phyloP scores from a whole-genome alignment of 2,329 filamentous ascomycete genomes.

The Neonectria coccinea region DNA sequence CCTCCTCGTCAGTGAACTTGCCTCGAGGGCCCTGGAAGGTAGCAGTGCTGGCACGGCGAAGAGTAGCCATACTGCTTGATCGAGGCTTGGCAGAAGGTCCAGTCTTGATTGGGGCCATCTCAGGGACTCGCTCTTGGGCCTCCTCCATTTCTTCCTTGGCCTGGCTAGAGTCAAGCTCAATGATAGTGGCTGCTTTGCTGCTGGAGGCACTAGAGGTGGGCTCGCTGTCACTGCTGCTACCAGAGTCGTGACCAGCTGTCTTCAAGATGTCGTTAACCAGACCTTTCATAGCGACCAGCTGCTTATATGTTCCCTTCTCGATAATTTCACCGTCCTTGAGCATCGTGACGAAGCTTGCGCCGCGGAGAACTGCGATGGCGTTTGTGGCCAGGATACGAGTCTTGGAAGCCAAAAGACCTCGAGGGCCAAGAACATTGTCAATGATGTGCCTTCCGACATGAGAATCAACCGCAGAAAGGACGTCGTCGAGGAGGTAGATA shows the following conservation, averaged over 20 bases:
- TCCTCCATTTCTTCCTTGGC: constrained; percentile 79
- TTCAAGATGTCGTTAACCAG: constrained; percentile 87
- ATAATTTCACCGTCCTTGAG: constrained; percentile 84
- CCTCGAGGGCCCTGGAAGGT: constrained; percentile 89
- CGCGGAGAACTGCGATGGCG: constrained; percentile 88
- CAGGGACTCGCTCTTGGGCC: constrained; percentile 80
- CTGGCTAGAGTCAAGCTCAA: constrained; percentile 62
- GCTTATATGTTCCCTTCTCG: constrained; percentile 90
- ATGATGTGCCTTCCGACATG: constrained; percentile 96
- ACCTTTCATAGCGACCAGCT: constrained; percentile 93
- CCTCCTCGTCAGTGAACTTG: constrained; percentile 87
- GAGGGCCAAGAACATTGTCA: constrained; percentile 89
- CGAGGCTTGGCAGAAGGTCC: constrained; percentile 66
- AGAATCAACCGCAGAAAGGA: constrained; percentile 96
- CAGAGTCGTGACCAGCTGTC: constrained; percentile 73
- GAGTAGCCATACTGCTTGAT: constrained; percentile 79
- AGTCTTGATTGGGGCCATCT: constrained; percentile 79
- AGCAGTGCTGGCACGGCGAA: constrained; percentile 90
- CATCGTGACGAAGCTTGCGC: constrained; percentile 89
- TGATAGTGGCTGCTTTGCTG: constrained; percentile 70
- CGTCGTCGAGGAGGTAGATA: constrained; percentile 93
- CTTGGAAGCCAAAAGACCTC: constrained; percentile 84
- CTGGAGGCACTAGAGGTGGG: constrained; percentile 59
- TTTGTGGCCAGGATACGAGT: constrained; percentile 96
- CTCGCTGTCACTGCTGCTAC: constrained; percentile 52